A percentile compares a stretch with the other conserved stretches of the same genome.
Evolutionary conservation across 441 rosid species (phyloP).

Genomic region (Croton laevigatus): DNA sequence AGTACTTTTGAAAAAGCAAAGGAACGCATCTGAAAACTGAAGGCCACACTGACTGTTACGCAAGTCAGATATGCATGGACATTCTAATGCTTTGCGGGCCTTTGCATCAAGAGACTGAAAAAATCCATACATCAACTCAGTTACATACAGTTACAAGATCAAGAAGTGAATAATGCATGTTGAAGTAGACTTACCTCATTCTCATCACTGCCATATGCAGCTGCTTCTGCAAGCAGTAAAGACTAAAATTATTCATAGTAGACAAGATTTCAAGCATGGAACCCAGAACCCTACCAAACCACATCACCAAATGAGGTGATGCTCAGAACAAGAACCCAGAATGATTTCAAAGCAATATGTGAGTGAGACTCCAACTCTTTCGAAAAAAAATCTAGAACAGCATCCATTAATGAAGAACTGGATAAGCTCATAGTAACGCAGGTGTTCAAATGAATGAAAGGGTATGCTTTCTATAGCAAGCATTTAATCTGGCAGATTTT

Average conservation of each 20-base stretch:
- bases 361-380: background rate
- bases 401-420: background rate
- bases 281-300: background rate
- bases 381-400: background rate
- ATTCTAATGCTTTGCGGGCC: conserved; percentile 80
- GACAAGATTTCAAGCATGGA: conserved; percentile 11
- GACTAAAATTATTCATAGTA: background rate
- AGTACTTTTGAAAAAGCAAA: conserved; percentile 81
- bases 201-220: conserved; percentile 62
- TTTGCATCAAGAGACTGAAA: conserved; percentile 66
- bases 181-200: conserved; percentile 47
- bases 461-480: background rate
- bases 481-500: background rate
- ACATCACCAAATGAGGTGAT: background rate
- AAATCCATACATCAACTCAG: conserved; percentile 26
- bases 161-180: conserved; percentile 1
- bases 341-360: background rate
- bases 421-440: background rate
- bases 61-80: conserved; percentile 89
- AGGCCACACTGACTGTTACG: conserved; percentile 68
- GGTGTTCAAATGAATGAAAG: background rate
- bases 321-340: background rate
- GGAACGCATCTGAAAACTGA: conserved; percentile 82
- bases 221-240: conserved; percentile 62
- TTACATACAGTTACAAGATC: conserved; percentile 7